Percentiles rank a stretch among this genome's conserved stretches.
Conservation (phyloP, 2,329 filamentous ascomycete genomes). For the Sphaerulina populicola region DNA sequence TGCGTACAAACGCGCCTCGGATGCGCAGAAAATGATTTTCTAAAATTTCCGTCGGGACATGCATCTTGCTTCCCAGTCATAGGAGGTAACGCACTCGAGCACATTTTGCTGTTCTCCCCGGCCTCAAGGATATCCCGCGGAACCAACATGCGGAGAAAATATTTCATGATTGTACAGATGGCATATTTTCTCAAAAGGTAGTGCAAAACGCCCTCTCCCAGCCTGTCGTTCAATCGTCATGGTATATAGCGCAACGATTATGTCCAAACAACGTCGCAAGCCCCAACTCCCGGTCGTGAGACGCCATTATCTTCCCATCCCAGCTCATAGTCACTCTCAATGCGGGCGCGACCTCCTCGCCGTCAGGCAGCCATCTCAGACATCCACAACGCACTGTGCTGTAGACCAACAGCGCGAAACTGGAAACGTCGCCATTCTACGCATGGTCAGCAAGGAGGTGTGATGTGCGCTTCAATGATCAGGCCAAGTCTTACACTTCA, state of each 20-base stretch:
- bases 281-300: constrained; percentile 14
- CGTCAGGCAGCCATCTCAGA: constrained; percentile 1
- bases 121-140: neutral
- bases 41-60: neutral
- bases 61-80: neutral
- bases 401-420: constrained; percentile 4
- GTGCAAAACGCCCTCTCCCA: neutral
- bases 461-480: neutral
- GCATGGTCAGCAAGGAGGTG: neutral
- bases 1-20: neutral
- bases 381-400: constrained; percentile 14
- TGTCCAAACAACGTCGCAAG: neutral
- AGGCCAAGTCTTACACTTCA: constrained; percentile 11
- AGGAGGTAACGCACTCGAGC: neutral
- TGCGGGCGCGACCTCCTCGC: neutral
- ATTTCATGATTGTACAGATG: neutral
- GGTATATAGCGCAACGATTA: constrained; percentile 10
- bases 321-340: neutral
- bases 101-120: neutral
- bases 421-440: neutral
- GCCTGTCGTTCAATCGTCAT: constrained; percentile 14
- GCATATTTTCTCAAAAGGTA: neutral
- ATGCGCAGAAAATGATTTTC: neutral
- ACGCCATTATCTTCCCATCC: constrained; percentile 9
- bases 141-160: neutral